phyloP scores from a whole-genome alignment of 352 stramenopile genomes.

The Phytophthora vignae region DNA sequence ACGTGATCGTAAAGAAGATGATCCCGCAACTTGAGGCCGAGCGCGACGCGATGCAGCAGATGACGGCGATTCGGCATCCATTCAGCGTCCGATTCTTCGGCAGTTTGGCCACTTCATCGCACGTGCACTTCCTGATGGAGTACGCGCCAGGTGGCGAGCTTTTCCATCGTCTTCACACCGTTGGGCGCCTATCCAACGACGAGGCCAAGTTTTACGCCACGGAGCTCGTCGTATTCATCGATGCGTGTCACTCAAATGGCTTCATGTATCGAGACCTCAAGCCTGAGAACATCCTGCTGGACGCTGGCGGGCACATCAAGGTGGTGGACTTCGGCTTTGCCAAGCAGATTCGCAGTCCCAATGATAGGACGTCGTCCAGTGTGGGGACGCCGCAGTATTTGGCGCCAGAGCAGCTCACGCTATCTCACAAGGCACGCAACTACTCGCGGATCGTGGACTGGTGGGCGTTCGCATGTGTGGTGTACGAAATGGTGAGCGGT shows the following conservation, averaged over 20 bases:
- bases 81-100: constrained; percentile 71
- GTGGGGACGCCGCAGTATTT: constrained; percentile 81
- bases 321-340: constrained; percentile 80
- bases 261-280: constrained; percentile 92
- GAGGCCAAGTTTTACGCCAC: constrained; percentile 85
- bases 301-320: constrained; percentile 67
- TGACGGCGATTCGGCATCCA: constrained; percentile 51
- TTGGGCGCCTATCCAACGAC: constrained; percentile 64
- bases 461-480: constrained; percentile 83
- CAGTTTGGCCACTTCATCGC: constrained; percentile 61
- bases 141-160: constrained; percentile 75
- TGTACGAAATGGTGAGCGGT: constrained; percentile 85
- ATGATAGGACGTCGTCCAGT: constrained; percentile 59
- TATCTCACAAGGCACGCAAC: constrained; percentile 52
- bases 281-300: constrained; percentile 92
- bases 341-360: constrained; percentile 42
- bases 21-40: constrained; percentile 62
- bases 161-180: constrained; percentile 59
- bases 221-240: constrained; percentile 70
- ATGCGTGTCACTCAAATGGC: constrained; percentile 53
- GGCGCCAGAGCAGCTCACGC: constrained; percentile 76
- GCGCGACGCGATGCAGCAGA: constrained; percentile 50
- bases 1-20: constrained; percentile 69
- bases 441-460: constrained; percentile 88
- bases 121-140: constrained; percentile 79